Evolutionary conservation across 108 stramenopile genomes (phyloP).

Genomic region (Cyclostephanos invisitatus): DNA sequence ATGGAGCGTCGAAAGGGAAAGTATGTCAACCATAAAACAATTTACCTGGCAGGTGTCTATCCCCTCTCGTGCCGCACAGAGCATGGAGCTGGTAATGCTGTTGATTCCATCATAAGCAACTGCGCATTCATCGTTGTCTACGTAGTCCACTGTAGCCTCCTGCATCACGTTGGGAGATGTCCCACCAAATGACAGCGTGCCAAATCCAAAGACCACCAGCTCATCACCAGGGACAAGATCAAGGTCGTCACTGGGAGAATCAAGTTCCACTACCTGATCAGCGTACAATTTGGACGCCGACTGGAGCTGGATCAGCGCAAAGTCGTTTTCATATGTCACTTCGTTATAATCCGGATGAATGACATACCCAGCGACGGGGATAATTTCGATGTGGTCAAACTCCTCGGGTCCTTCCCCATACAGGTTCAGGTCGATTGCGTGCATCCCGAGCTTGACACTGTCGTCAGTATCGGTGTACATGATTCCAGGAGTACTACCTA

Average conservation of each 20-base stretch:
- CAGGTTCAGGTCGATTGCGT: background rate
- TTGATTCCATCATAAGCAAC: too few species aligned
- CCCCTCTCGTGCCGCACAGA: too few species aligned
- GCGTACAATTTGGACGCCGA: slow-evolving; percentile 10
- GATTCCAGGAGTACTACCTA: background rate
- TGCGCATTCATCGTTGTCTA: too few species aligned
- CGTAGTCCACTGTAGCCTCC: too few species aligned
- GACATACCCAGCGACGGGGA: background rate
- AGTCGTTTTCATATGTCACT: background rate
- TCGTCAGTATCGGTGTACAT: too few species aligned
- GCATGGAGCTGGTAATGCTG: too few species aligned
- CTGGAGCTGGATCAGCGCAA: background rate
- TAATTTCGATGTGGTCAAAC: background rate
- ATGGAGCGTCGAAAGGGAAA: too few species aligned
- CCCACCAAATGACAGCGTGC: too few species aligned
- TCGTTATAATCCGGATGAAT: background rate
- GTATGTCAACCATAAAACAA: too few species aligned
- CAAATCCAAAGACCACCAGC: too few species aligned
- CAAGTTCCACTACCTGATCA: background rate
- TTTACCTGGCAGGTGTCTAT: too few species aligned
- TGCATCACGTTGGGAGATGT: too few species aligned
- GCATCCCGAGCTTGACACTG: background rate
- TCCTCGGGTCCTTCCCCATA: background rate
- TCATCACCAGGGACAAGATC: background rate
- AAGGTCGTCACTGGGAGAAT: background rate